phyloP scores from a whole-genome alignment of 139 green algal species.

The Chlamydomonas applanata region DNA sequence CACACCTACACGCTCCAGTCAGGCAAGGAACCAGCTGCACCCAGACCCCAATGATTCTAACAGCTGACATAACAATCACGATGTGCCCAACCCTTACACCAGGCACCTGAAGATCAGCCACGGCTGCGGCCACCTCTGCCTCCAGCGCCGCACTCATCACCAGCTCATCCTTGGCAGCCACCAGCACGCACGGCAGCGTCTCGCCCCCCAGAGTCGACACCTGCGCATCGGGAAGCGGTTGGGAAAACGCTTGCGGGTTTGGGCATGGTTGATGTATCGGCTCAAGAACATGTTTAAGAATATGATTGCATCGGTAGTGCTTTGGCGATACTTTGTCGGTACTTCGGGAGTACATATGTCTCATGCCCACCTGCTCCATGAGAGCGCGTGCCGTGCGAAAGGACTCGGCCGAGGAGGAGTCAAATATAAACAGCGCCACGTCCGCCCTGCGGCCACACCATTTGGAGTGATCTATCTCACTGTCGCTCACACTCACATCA shows the following conservation, averaged over 20 bases:
- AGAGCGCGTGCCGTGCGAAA: constrained; percentile 25
- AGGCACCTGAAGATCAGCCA: constrained; percentile 12
- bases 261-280: background rate
- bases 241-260: background rate
- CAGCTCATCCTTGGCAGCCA: constrained; percentile 59
- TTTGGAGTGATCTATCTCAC: no score
- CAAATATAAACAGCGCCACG: constrained; percentile 68
- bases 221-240: constrained; percentile 7
- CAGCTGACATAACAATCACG: no score
- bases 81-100: no score
- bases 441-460: constrained; percentile 40
- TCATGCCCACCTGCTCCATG: constrained; percentile 22
- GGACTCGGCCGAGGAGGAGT: constrained; percentile 37
- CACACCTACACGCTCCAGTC: no score
- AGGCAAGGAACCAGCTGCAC: no score
- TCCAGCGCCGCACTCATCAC: constrained; percentile 36
- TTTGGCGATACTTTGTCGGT: background rate
- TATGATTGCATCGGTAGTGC: background rate
- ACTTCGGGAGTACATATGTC: background rate
- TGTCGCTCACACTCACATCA: no score
- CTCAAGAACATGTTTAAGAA: background rate
- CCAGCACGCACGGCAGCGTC: constrained; percentile 61
- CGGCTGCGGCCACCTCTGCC: background rate
- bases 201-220: constrained; percentile 44
- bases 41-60: no score